A percentile compares a stretch with the other conserved stretches of the same genome.
These are phyloP conservation scores for Phaffomyces thermotolerans DNA, from an alignment of 805 yeast genomes.

Conservation along the genomic window DNA sequence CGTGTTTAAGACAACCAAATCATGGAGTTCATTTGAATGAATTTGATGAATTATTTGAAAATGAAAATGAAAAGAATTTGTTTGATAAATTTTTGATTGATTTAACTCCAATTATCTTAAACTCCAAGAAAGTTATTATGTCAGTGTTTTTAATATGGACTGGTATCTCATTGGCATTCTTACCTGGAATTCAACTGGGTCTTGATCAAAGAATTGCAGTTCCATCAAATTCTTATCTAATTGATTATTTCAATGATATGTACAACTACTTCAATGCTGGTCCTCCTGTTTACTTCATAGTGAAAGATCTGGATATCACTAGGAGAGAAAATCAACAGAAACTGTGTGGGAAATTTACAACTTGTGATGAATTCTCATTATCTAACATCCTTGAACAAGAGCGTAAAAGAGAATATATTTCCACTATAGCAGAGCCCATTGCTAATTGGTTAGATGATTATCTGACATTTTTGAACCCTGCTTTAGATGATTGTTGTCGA, in stretches of 20 bases:
- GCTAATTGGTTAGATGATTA: slow-evolving; percentile 94
- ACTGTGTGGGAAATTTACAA: slow-evolving; percentile 81
- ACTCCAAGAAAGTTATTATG: slow-evolving; percentile 40
- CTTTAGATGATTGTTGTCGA: slow-evolving; percentile 79
- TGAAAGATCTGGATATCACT: slow-evolving; percentile 62
- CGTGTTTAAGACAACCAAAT: slow-evolving; percentile 37
- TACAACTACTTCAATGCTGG: slow-evolving; percentile 74
- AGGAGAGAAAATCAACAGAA: slow-evolving; percentile 54
- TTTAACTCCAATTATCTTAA: slow-evolving; percentile 50
- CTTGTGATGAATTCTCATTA: slow-evolving; percentile 73
- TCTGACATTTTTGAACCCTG: slow-evolving; percentile 80
- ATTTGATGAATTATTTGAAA: slow-evolving; percentile 21
- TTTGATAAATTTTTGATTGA: slow-evolving; percentile 37
- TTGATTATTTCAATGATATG: slow-evolving; percentile 72
- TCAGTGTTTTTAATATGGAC: slow-evolving; percentile 53
- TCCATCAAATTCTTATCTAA: slow-evolving; percentile 75
- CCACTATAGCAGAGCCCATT: slow-evolving; percentile 73
- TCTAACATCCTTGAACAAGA: slow-evolving; percentile 83
- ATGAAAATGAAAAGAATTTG: slow-evolving; percentile 24
- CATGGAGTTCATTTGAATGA: slow-evolving; percentile 14
- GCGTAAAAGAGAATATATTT: slow-evolving; percentile 51
- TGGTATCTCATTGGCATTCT: slow-evolving; percentile 57
- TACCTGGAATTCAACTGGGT: slow-evolving; percentile 71
- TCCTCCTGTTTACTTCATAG: slow-evolving; percentile 85
- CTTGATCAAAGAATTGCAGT: slow-evolving; percentile 86